phyloP scores from a whole-genome alignment of 306 rosid genomes.

The Potentilla sterilis region DNA sequence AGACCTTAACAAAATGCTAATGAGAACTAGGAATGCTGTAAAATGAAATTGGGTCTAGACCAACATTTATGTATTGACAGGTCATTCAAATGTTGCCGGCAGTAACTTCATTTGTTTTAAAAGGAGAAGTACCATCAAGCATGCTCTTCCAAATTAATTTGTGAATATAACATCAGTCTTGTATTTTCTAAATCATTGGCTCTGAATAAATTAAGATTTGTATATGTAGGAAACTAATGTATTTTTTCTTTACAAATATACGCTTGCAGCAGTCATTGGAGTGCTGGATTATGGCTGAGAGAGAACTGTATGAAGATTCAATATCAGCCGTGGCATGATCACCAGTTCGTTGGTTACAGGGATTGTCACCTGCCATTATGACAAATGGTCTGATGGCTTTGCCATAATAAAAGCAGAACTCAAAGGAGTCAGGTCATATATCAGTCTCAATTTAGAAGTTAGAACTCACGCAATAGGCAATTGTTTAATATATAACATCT shows the following conservation, averaged over 20 bases:
- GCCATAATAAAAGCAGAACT: not conserved
- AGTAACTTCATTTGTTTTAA: not conserved
- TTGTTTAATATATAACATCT: not conserved
- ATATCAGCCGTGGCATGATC: conserved; percentile 78
- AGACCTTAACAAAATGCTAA: not conserved
- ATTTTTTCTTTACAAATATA: not conserved
- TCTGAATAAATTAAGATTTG: not conserved
- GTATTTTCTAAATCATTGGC: not conserved
- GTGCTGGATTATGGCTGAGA: conserved; percentile 49
- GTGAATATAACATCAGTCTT: not conserved
- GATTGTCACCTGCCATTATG: conserved; percentile 81
- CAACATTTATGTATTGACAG: not conserved
- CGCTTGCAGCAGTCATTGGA: conserved; percentile 54
- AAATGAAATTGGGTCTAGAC: not conserved
- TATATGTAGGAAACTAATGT: not conserved
- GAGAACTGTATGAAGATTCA: conserved; percentile 58
- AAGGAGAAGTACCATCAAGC: not conserved
- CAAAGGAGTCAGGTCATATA: not conserved
- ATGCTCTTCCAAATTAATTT: not conserved
- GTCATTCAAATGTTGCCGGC: not conserved
- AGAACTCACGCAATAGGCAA: not conserved
- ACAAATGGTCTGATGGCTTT: conserved; percentile 30
- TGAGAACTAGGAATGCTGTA: not conserved
- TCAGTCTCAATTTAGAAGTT: not conserved
- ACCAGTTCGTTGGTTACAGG: conserved; percentile 40